Conservation (phyloP, 768 basidiomycete species). For the Leccinum disarticulatum region DNA sequence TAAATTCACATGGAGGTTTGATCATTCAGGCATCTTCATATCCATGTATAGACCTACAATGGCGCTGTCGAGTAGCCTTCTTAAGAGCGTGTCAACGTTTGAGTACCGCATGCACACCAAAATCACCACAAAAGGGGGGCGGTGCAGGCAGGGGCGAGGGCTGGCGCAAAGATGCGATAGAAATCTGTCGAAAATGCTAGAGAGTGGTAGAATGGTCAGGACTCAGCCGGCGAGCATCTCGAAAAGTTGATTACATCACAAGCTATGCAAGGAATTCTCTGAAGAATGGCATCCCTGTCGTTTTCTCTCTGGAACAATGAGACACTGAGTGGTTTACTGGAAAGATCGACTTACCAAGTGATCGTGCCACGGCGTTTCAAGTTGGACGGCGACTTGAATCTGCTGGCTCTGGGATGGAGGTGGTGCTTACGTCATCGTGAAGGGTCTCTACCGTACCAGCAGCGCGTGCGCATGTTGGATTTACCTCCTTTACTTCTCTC, state of each 20-base stretch:
- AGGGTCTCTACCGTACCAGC: constrained; percentile 18
- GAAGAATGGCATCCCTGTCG: not conserved
- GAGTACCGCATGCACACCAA: not conserved
- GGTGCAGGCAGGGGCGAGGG: not conserved
- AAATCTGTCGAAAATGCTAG: not conserved
- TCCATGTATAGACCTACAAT: not conserved
- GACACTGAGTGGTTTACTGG: not conserved
- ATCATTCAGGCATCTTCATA: not conserved
- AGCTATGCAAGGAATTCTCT: not conserved
- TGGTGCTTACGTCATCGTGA: constrained; percentile 26
- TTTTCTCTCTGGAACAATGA: not conserved
- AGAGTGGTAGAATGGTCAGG: not conserved
- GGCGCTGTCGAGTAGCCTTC: not conserved
- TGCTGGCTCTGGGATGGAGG: constrained; percentile 16
- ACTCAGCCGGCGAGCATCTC: not conserved
- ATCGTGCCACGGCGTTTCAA: constrained; percentile 3
- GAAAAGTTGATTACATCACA: not conserved
- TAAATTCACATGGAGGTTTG: not conserved
- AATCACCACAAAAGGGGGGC: not conserved
- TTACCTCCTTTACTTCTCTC: constrained; percentile 19
- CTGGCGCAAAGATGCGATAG: not conserved
- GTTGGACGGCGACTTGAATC: not conserved
- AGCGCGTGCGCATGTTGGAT: constrained; percentile 21
- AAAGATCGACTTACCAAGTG: constrained; percentile 6
- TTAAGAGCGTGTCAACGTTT: not conserved